Evolutionary conservation across 2,329 filamentous ascomycete genomes (phyloP).

Genomic region (Pseudogymnoascus sp.): DNA sequence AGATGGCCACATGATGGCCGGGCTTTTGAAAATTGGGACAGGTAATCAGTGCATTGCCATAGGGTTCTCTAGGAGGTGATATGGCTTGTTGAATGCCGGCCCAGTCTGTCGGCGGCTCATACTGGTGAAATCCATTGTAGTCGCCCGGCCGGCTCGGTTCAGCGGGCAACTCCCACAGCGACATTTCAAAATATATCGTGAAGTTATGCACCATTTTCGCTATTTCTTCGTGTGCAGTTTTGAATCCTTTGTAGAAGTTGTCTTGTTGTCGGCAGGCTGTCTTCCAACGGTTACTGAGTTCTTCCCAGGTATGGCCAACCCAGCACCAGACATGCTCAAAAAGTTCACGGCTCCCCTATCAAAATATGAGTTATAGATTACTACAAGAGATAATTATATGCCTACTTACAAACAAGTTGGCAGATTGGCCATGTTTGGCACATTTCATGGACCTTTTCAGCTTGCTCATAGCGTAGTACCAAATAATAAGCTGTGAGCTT

Average conservation of each 20-base stretch:
- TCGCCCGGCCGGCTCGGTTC: not conserved
- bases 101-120: not conserved
- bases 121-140: not conserved
- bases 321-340: not conserved
- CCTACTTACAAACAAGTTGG: not conserved
- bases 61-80: not conserved
- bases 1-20: not conserved
- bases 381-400: not conserved
- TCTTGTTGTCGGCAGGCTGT: not conserved
- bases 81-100: not conserved
- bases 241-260: not conserved
- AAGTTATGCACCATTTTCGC: not conserved
- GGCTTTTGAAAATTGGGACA: not conserved
- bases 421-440: not conserved
- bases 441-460: not conserved
- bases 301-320: not conserved
- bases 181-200: not conserved
- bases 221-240: not conserved
- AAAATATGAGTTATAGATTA: not conserved
- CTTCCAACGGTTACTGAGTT: not conserved
- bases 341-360: not conserved
- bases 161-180: not conserved
- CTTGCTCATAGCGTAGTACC: not conserved
- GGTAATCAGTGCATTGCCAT: not conserved
- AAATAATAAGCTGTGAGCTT: not conserved